These are phyloP conservation scores for Isatis tinctoria DNA, from an alignment of 345 rosid species.

Conservation along the genomic window DNA sequence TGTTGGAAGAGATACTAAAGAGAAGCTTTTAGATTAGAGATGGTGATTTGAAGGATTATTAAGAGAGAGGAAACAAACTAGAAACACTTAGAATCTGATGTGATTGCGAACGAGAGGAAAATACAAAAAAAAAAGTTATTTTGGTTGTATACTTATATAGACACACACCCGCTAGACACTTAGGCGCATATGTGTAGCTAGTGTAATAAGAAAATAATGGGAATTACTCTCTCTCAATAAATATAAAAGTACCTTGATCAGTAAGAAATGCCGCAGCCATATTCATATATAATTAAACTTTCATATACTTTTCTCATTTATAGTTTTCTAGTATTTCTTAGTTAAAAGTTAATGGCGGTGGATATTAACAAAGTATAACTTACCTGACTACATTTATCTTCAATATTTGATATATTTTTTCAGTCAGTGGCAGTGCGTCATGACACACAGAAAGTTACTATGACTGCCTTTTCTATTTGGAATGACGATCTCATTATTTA, in stretches of 20 bases:
- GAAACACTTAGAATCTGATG: slow-evolving; percentile 5
- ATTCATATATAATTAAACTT: not conserved
- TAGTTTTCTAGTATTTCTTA: not conserved
- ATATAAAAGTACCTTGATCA: slow-evolving; percentile 7
- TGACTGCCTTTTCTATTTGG: slow-evolving; percentile 51
- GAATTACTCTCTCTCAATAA: not conserved
- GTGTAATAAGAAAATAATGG: not conserved
- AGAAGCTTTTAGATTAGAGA: not conserved
- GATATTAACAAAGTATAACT: not conserved
- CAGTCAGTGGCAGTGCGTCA: slow-evolving; percentile 37
- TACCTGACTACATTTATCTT: not conserved
- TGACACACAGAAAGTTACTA: slow-evolving; percentile 68
- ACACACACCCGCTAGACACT: not conserved
- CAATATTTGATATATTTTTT: not conserved
- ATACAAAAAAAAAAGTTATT: slow-evolving; percentile 20
- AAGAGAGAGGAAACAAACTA: not conserved
- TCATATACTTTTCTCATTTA: not conserved
- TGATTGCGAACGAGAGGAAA: slow-evolving; percentile 9
- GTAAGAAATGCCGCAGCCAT: slow-evolving; percentile 23
- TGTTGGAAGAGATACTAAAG: slow-evolving; percentile 7
- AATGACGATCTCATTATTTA: slow-evolving; percentile 76
- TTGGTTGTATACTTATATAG: slow-evolving; percentile 22
- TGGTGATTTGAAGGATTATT: not conserved
- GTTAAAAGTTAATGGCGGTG: slow-evolving; percentile 21
- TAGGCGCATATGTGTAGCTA: not conserved